Base-by-base conservation (phyloP, 2,329 filamentous ascomycete genomes). In the Monilinia fructicola region DNA sequence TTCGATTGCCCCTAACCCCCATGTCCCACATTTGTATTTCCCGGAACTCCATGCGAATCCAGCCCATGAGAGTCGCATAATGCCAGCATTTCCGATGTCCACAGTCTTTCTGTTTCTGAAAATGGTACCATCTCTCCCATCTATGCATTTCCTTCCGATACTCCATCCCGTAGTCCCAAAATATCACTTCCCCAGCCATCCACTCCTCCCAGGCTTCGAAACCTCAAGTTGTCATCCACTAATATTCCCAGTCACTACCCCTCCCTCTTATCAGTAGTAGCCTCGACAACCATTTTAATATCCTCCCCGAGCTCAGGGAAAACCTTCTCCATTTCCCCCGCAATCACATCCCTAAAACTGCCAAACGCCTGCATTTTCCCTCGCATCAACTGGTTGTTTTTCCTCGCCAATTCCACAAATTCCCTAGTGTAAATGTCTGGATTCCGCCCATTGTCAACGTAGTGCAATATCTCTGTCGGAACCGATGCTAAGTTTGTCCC, bases 371-470 rank as follows among this genome's bases (percentile, higher is more conserved):
- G 76, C 77, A 83, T 80, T 80, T 90, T 90, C 65, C 88, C 88
- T 72, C 84, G 82, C 79, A 88, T 83, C 69, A 88, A 79, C 81
- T 90, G 88, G 79, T 90, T 90, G 52, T 84, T 81, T 56, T 87
- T 81, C 65, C 87, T 80, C 31, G 88, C 87, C 63, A 88, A 81
- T 83, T 90, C 88, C 73, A 90, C 87, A 73, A 90, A 90, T 79
- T 90, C 88, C 73, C 88, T 82, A 65, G 88, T 90, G 81, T 90
- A 90, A 72, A 90, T 90, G 78, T 90, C 88, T 2, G 88, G 88
- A 79, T 90, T 90, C 61, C 88, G 86, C 54, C 88, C 87, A 74
- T 86, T 85, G 76, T 90, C 87, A 73, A 90, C 87, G 78, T 90
- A 90, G 74, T 86, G 81, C 68, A 90, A 81, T 16, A 90, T 82